Conservation (phyloP, 2,329 filamentous ascomycete species). For the Colletotrichum falcatum region DNA sequence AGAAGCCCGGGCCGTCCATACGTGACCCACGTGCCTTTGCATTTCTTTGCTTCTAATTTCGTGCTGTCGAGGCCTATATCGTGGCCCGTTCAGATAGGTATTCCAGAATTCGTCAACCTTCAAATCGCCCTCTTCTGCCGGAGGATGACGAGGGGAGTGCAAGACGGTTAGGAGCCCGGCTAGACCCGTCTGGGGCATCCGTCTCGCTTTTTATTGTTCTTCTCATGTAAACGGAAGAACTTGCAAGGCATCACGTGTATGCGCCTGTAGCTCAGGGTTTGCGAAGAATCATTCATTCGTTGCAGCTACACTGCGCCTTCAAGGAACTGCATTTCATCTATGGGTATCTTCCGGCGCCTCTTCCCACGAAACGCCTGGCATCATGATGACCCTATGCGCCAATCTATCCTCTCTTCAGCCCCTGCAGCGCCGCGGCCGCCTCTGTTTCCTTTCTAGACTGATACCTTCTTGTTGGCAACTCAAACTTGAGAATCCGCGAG, state of each 20-base stretch:
- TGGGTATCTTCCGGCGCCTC: slow-evolving; percentile 29
- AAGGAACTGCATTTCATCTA: slow-evolving; percentile 3
- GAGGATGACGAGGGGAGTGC: background rate
- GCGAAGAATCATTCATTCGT: slow-evolving; percentile 4
- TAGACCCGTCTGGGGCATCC: background rate
- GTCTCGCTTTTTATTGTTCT: background rate
- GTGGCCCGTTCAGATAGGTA: background rate
- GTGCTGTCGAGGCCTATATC: background rate
- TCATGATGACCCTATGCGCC: background rate
- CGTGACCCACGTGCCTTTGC: background rate
- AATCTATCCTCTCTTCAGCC: slow-evolving; percentile 1
- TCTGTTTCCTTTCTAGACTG: slow-evolving; percentile 13
- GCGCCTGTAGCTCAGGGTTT: background rate
- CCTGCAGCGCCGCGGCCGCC: slow-evolving; percentile 23
- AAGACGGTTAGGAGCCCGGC: background rate
- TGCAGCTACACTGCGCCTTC: background rate
- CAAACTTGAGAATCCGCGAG: background rate
- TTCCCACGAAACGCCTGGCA: background rate
- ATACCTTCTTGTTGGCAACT: background rate
- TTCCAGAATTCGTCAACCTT: background rate
- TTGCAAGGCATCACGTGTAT: background rate
- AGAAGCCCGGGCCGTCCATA: no score
- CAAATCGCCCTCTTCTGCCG: background rate
- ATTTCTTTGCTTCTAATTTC: background rate
- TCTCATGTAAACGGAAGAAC: background rate